These are phyloP conservation scores for Yarrowia sp. DNA, from an alignment of 805 yeast genomes.

Conservation along the genomic window DNA sequence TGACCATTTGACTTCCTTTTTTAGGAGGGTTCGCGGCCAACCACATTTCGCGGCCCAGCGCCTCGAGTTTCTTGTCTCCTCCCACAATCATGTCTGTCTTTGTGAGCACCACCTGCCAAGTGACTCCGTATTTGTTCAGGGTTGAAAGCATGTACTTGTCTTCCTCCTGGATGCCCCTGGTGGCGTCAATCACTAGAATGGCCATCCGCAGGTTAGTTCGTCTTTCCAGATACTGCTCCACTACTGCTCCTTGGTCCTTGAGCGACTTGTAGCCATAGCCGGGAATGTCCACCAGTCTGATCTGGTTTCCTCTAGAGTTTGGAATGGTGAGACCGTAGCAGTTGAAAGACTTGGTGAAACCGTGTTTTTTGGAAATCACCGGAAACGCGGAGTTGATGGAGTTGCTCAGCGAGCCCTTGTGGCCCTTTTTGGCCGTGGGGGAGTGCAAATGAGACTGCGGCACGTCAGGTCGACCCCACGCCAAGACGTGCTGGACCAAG, in stretches of 20 bases:
- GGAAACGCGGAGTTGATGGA: constrained; percentile 54
- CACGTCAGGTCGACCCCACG: constrained; percentile 33
- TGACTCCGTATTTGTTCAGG: constrained; percentile 62
- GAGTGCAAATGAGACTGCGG: constrained; percentile 56
- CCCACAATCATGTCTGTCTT: constrained; percentile 68
- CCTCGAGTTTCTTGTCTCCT: constrained; percentile 30
- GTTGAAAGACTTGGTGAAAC: constrained; percentile 70
- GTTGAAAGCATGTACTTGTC: constrained; percentile 63
- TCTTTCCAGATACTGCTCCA: constrained; percentile 64
- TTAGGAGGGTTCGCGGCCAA: constrained; percentile 17
- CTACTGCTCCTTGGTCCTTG: constrained; percentile 70
- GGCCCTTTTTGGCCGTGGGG: constrained; percentile 46
- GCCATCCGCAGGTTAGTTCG: constrained; percentile 63
- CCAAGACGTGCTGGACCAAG: constrained; percentile 52
- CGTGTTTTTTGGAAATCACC: constrained; percentile 52
- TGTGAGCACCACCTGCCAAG: constrained; percentile 78
- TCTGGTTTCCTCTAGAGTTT: constrained; percentile 61
- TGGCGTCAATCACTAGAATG: constrained; percentile 67
- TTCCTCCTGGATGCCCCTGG: constrained; percentile 62
- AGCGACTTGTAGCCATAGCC: constrained; percentile 85
- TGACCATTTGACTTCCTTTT: background rate
- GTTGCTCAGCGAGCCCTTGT: constrained; percentile 45
- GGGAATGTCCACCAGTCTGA: constrained; percentile 82
- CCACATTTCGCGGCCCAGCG: constrained; percentile 27
- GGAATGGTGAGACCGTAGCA: constrained; percentile 55